These are phyloP conservation scores for Passalora sequoiae DNA, from an alignment of 2,329 filamentous ascomycete species.

Conservation along the genomic window DNA sequence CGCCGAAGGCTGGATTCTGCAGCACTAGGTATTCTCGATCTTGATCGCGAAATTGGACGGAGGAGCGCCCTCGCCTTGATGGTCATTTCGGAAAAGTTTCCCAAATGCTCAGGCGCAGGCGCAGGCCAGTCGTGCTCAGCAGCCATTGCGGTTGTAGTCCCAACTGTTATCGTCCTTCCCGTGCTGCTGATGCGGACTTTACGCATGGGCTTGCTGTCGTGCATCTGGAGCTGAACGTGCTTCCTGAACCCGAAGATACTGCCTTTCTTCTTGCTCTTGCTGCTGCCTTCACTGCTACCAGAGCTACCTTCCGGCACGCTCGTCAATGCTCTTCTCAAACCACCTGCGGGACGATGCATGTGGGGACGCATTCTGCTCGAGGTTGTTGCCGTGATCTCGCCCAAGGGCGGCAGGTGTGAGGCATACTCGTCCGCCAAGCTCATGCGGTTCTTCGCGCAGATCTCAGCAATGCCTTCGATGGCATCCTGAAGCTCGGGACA, in stretches of 20 bases:
- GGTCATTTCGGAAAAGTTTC: constrained; percentile 15
- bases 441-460: constrained; percentile 56
- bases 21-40: constrained; percentile 13
- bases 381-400: constrained; percentile 46
- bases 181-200: constrained; percentile 27
- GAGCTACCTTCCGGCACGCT: constrained; percentile 46
- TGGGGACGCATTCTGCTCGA: constrained; percentile 15
- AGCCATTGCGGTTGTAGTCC: constrained; percentile 26
- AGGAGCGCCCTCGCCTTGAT: constrained; percentile 5
- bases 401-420: constrained; percentile 57
- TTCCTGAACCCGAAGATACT: constrained; percentile 26
- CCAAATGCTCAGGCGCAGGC: constrained; percentile 9
- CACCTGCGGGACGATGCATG: constrained; percentile 16
- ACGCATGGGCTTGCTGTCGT: constrained; percentile 16
- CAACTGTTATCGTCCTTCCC: constrained; percentile 27
- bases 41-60: constrained; percentile 2
- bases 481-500: constrained; percentile 50
- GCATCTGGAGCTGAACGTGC: constrained; percentile 12
- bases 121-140: constrained; percentile 10
- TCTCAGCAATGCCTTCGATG: constrained; percentile 58
- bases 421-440: constrained; percentile 60
- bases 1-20: constrained; percentile 19
- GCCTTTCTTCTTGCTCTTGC: constrained; percentile 22
- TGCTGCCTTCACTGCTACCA: constrained; percentile 37
- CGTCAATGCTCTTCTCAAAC: constrained; percentile 38